phyloP scores from a whole-genome alignment of 495 filamentous ascomycete genomes.

The Geoglossum glabrum region DNA sequence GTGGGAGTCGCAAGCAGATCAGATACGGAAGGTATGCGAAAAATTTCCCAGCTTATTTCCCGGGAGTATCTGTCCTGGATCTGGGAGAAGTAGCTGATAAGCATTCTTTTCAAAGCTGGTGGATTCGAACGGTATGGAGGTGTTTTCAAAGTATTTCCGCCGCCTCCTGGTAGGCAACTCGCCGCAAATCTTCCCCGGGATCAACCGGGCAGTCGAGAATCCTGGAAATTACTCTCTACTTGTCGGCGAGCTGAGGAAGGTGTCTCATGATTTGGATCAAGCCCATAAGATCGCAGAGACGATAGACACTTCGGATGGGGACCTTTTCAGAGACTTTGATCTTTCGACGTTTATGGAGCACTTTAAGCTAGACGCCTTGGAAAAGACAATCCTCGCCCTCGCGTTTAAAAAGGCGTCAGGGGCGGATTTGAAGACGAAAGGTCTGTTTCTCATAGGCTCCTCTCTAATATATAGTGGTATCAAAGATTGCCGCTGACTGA shows the following conservation, averaged over 20 bases:
- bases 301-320: conserved; percentile 67
- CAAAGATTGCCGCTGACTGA: conserved; percentile 10
- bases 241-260: conserved; percentile 65
- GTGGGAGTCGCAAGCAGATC: conserved; percentile 84
- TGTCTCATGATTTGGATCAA: conserved; percentile 57
- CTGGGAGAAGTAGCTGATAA: neutral
- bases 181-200: conserved; percentile 60
- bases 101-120: conserved; percentile 38
- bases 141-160: conserved; percentile 79
- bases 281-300: conserved; percentile 81
- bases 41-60: neutral
- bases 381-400: conserved; percentile 73
- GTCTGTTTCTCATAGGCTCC: conserved; percentile 25
- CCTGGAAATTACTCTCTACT: conserved; percentile 64
- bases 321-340: conserved; percentile 88
- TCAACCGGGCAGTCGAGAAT: conserved; percentile 48
- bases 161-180: conserved; percentile 72
- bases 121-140: conserved; percentile 93
- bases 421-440: conserved; percentile 70
- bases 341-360: conserved; percentile 81
- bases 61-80: neutral
- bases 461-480: neutral
- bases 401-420: conserved; percentile 67
- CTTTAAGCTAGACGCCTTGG: conserved; percentile 71
- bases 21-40: conserved; percentile 62